phyloP scores from a whole-genome alignment of 306 rosid genomes.

The Trifolium pratense region DNA sequence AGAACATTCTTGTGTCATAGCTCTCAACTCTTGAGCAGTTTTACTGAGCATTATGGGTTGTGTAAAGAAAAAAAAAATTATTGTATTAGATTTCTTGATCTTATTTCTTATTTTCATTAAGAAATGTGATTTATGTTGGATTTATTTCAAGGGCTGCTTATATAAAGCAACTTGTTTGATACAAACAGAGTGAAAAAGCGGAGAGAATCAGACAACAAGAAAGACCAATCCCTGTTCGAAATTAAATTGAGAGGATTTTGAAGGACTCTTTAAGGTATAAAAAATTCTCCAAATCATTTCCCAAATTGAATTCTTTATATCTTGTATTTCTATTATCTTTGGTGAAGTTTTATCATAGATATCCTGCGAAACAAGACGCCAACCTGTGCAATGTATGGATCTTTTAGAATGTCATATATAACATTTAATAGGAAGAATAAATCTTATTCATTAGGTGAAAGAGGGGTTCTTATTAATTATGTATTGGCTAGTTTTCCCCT shows the following conservation, averaged over 20 bases:
- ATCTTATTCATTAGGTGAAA: too few species aligned
- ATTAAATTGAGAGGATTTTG: background rate
- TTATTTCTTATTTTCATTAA: too few species aligned
- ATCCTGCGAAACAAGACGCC: too few species aligned
- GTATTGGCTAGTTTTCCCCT: too few species aligned
- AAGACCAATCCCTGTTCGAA: background rate
- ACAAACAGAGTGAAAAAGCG: background rate
- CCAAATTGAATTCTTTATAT: background rate
- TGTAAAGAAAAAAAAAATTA: background rate
- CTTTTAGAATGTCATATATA: too few species aligned
- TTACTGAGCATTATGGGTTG: background rate
- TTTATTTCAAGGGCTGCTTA: background rate
- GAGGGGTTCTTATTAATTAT: too few species aligned
- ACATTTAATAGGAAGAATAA: too few species aligned
- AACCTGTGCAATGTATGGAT: too few species aligned
- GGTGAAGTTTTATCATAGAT: too few species aligned
- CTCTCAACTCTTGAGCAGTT: background rate
- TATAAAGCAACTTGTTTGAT: background rate
- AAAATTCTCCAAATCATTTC: background rate
- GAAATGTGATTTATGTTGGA: too few species aligned
- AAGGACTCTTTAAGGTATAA: background rate
- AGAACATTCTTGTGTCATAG: slow-evolving; percentile 4
- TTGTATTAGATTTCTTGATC: too few species aligned
- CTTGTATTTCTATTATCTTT: background rate
- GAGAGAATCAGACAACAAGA: background rate